phyloP scores from a whole-genome alignment of 1,139 yeast genomes.

The Lodderomyces theae region DNA sequence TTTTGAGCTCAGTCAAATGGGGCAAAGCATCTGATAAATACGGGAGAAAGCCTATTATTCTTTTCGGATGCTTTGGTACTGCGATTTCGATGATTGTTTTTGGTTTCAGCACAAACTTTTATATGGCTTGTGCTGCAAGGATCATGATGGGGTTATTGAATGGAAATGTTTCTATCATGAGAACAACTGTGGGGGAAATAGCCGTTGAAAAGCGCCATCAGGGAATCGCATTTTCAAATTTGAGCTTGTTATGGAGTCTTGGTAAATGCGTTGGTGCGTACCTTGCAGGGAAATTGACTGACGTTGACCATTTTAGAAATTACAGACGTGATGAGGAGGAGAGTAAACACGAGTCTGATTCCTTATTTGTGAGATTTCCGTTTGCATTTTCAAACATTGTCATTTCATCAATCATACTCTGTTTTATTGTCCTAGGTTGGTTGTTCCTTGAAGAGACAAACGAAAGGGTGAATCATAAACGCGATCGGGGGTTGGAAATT shows the following conservation, averaged over 20 bases:
- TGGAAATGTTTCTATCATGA: conserved; percentile 59
- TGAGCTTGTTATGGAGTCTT: conserved; percentile 58
- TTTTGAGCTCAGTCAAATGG: conserved; percentile 58
- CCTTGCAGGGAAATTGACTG: conserved; percentile 8
- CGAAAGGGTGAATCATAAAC: conserved; percentile 33
- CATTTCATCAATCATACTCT: conserved; percentile 40
- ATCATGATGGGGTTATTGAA: conserved; percentile 54
- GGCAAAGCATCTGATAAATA: conserved; percentile 51
- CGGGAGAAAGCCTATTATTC: conserved; percentile 58
- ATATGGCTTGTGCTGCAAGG: conserved; percentile 52
- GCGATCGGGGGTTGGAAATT: conserved; percentile 51
- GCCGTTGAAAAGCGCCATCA: conserved; percentile 57
- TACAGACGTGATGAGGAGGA: conserved; percentile 1
- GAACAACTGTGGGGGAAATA: conserved; percentile 61
- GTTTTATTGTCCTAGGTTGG: conserved; percentile 38
- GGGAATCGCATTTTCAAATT: conserved; percentile 57
- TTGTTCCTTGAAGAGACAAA: conserved; percentile 26
- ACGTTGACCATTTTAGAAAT: conserved; percentile 12
- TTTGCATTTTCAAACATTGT: conserved; percentile 60
- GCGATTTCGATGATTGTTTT: conserved; percentile 45
- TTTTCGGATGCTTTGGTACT: conserved; percentile 52
- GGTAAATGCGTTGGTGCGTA: conserved; percentile 29
- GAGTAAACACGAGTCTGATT: background rate
- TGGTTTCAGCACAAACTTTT: conserved; percentile 52
- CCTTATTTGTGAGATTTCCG: conserved; percentile 32